A percentile compares a stretch with the other conserved stretches of the same genome.
Evolutionary conservation across 2,329 filamentous ascomycete species (phyloP).

Genomic region (Trichoderma lentiforme): DNA sequence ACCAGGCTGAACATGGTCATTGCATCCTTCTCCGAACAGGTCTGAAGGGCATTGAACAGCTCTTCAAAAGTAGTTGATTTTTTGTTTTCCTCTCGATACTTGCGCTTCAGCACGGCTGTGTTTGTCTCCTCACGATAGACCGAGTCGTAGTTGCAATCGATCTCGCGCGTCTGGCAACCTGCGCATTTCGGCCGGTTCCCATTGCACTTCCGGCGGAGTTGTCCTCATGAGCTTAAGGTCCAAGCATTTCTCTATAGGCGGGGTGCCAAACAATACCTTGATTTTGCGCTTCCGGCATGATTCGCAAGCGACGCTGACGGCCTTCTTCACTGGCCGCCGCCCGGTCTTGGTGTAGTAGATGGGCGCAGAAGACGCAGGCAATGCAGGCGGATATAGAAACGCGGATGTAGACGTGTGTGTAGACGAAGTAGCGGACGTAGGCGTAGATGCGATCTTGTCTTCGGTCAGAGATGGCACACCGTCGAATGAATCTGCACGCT

Average conservation of each 20-base stretch:
- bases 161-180: background rate
- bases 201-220: constrained; percentile 2
- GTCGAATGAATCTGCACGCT: background rate
- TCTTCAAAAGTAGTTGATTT: background rate
- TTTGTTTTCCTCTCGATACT: constrained; percentile 5
- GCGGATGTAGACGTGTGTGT: background rate
- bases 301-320: constrained; percentile 9
- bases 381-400: background rate
- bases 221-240: background rate
- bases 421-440: background rate
- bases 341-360: background rate
- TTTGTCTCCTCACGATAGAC: constrained; percentile 1
- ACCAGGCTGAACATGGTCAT: background rate
- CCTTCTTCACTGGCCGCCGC: background rate
- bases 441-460: background rate
- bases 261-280: background rate
- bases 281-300: constrained; percentile 11
- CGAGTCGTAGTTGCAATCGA: constrained; percentile 4
- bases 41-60: constrained; percentile 4
- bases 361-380: background rate
- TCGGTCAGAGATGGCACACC: background rate
- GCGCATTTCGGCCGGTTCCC: constrained; percentile 1
- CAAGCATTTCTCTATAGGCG: background rate
- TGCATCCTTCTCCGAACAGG: background rate
- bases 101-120: constrained; percentile 10